These are phyloP conservation scores for Rehmannia glutinosa DNA, from an alignment of 257 asterid species.

Conservation along the genomic window DNA sequence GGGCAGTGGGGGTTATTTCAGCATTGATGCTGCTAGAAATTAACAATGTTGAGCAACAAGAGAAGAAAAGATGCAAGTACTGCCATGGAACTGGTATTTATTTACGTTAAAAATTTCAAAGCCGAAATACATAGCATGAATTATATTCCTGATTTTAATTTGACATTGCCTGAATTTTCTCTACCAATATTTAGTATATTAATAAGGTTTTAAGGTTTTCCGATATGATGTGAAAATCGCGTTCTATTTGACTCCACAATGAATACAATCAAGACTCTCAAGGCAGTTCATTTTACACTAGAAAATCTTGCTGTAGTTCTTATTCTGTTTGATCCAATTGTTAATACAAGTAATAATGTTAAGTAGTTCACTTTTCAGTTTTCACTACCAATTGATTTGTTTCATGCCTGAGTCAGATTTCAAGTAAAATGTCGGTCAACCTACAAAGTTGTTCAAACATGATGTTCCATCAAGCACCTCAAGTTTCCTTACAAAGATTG, in stretches of 20 bases:
- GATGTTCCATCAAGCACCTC: background rate
- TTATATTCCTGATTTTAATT: no score
- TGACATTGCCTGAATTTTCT: no score
- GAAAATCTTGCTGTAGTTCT: no score
- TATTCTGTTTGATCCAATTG: background rate
- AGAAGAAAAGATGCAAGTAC: conserved; percentile 88
- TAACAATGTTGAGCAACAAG: conserved; percentile 85
- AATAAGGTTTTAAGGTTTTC: no score
- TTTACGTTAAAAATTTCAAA: background rate
- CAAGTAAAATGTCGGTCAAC: no score
- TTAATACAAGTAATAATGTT: background rate
- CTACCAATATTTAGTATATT: background rate
- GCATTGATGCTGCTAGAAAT: conserved; percentile 79
- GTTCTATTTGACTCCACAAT: background rate
- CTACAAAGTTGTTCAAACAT: no score
- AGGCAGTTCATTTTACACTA: no score
- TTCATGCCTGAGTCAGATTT: no score
- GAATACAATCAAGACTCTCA: no score
- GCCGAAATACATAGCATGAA: no score
- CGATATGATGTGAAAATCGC: no score
- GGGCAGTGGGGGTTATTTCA: conserved; percentile 93
- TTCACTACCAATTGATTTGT: no score
- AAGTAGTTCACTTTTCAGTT: background rate
- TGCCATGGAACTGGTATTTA: conserved; percentile 84
- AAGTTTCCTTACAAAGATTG: background rate